phyloP scores from a whole-genome alignment of 1,284 basidiomycete species.

The Ceratobasidium sp. region DNA sequence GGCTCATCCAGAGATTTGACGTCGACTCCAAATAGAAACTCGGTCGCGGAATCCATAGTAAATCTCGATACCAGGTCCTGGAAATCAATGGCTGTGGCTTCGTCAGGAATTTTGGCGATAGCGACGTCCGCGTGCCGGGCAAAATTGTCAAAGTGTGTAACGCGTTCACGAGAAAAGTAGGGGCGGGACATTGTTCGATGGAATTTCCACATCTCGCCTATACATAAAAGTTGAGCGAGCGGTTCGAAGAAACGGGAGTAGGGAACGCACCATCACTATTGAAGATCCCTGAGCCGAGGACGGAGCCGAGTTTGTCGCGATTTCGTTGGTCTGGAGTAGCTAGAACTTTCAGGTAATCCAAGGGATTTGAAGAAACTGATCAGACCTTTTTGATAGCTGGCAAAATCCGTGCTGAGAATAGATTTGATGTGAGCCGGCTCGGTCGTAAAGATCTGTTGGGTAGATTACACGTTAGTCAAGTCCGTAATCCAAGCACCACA shows the following conservation, averaged over 20 bases:
- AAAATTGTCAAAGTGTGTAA: conserved; percentile 54
- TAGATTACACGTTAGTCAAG: not conserved
- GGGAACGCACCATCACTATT: conserved; percentile 15
- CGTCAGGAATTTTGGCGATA: conserved; percentile 37
- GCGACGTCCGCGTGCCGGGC: conserved; percentile 51
- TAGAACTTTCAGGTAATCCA: not conserved
- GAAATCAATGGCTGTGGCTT: conserved; percentile 47
- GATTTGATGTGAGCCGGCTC: conserved; percentile 30
- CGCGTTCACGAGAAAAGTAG: conserved; percentile 55
- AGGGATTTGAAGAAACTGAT: not conserved
- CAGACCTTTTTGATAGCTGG: conserved; percentile 22
- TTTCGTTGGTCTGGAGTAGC: not conserved
- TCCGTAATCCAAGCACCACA: not conserved
- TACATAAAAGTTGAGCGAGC: not conserved
- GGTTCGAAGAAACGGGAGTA: not conserved
- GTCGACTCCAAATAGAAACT: conserved; percentile 45
- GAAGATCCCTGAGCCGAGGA: conserved; percentile 25
- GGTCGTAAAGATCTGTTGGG: conserved; percentile 15
- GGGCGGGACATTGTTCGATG: conserved; percentile 55
- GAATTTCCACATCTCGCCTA: conserved; percentile 49
- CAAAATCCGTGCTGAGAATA: conserved; percentile 24
- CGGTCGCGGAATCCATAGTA: conserved; percentile 52
- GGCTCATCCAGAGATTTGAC: conserved; percentile 12
- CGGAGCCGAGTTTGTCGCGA: not conserved
- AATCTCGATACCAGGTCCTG: conserved; percentile 78